Evolutionary conservation across 352 stramenopile species (phyloP).

Genomic region (Globisporangium apiculatum): DNA sequence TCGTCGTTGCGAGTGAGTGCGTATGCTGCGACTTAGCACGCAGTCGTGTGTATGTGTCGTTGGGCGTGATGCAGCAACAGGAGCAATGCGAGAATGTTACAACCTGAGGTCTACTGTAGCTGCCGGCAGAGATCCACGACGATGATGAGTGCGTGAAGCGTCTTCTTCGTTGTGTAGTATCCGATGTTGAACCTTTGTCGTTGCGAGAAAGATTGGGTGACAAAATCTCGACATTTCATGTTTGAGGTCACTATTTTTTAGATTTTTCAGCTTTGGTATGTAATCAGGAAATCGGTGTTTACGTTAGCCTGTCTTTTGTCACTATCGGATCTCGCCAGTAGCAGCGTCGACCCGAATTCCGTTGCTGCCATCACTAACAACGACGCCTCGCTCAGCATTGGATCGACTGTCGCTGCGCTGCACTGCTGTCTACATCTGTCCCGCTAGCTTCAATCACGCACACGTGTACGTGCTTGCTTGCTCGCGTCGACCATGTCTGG

Average conservation of each 20-base stretch:
- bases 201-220: no score
- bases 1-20: neutral
- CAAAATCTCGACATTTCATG: neutral
- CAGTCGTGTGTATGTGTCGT: neutral
- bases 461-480: no score
- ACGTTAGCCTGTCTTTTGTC: neutral
- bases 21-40: no score
- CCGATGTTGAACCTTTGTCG: no score
- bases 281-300: neutral
- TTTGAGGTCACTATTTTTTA: neutral
- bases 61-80: neutral
- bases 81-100: neutral
- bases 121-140: neutral
- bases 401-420: no score
- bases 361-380: no score
- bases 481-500: conserved; percentile 8
- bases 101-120: no score
- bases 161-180: no score
- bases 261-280: neutral
- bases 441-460: no score
- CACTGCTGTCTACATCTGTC: no score
- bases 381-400: no score
- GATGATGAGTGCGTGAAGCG: neutral
- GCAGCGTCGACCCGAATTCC: no score
- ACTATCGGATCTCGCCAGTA: neutral